phyloP scores from a whole-genome alignment of 2,329 filamentous ascomycete genomes.

The Podosphaera fusca region DNA sequence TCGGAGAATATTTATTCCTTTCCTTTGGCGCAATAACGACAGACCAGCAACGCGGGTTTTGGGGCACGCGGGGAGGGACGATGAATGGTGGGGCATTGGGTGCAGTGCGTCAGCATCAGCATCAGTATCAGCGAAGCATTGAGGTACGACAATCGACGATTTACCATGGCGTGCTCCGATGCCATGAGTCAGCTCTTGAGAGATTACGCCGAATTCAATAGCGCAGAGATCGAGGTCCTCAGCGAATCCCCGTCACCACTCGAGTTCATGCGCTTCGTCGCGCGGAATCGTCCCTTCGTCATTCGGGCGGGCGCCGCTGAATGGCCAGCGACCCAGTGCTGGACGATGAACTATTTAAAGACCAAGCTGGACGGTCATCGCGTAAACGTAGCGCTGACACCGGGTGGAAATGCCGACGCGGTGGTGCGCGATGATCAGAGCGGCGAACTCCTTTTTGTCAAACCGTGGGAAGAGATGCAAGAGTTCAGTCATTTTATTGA shows the following conservation, averaged over 20 bases:
- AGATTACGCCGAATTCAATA: conserved; percentile 54
- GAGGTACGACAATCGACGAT: too few species aligned
- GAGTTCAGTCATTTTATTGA: conserved; percentile 38
- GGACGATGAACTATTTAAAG: conserved; percentile 38
- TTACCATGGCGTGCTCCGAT: not conserved
- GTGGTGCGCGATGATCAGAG: conserved; percentile 20
- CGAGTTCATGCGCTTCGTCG: conserved; percentile 59
- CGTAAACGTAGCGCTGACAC: conserved; percentile 62
- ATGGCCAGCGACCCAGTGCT: conserved; percentile 40
- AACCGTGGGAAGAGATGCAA: conserved; percentile 45
- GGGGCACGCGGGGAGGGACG: too few species aligned
- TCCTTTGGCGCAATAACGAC: too few species aligned
- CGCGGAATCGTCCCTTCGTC: conserved; percentile 52
- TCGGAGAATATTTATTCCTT: too few species aligned
- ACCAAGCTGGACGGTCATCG: conserved; percentile 27
- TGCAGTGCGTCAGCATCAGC: too few species aligned
- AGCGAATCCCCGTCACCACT: conserved; percentile 44
- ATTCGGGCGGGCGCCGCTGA: conserved; percentile 35
- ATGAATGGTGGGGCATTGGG: too few species aligned
- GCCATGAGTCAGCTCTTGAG: conserved; percentile 26
- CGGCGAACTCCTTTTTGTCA: conserved; percentile 33
- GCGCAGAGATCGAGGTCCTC: conserved; percentile 33
- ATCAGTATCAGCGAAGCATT: too few species aligned
- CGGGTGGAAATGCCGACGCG: conserved; percentile 24
- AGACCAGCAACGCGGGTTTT: too few species aligned